Evolutionary conservation across 306 rosid species (phyloP).

Genomic region (Medicago lupulina): DNA sequence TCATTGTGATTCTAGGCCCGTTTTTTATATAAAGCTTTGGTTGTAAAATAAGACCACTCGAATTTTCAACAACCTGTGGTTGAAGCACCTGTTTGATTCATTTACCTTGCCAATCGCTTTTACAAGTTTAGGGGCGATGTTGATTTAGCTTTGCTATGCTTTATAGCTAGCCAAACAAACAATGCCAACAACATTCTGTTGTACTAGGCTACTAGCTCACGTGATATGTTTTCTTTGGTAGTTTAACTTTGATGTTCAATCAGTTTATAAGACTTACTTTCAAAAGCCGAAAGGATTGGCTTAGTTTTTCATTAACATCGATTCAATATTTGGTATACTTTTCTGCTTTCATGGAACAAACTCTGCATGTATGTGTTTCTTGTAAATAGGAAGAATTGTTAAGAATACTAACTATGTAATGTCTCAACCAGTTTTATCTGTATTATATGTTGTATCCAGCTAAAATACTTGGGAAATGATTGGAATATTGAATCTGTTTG

Average conservation of each 20-base stretch:
- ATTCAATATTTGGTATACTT: not conserved
- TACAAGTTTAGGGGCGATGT: slow-evolving; percentile 20
- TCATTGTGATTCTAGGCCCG: slow-evolving; percentile 21
- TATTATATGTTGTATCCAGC: not conserved
- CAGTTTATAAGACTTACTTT: slow-evolving; percentile 22
- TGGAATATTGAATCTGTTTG: slow-evolving; percentile 9
- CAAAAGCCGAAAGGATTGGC: slow-evolving; percentile 15
- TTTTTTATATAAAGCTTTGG: slow-evolving; percentile 18
- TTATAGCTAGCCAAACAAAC: not conserved
- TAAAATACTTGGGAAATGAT: slow-evolving; percentile 24
- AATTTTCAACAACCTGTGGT: not conserved
- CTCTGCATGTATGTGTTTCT: no score
- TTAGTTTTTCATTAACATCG: slow-evolving; percentile 7
- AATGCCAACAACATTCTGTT: slow-evolving; percentile 14
- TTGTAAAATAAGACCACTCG: slow-evolving; percentile 28
- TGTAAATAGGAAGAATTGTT: no score
- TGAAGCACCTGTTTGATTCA: slow-evolving; percentile 3
- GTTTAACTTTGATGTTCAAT: slow-evolving; percentile 25
- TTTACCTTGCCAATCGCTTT: slow-evolving; percentile 13
- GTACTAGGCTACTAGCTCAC: not conserved
- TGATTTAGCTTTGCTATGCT: slow-evolving; percentile 19
- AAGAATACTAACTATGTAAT: no score
- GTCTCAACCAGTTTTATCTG: no score
- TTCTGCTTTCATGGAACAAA: not conserved
- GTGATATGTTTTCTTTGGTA: not conserved